phyloP scores from a whole-genome alignment of 2,329 filamentous ascomycete genomes.

The Alternaria dauci region DNA sequence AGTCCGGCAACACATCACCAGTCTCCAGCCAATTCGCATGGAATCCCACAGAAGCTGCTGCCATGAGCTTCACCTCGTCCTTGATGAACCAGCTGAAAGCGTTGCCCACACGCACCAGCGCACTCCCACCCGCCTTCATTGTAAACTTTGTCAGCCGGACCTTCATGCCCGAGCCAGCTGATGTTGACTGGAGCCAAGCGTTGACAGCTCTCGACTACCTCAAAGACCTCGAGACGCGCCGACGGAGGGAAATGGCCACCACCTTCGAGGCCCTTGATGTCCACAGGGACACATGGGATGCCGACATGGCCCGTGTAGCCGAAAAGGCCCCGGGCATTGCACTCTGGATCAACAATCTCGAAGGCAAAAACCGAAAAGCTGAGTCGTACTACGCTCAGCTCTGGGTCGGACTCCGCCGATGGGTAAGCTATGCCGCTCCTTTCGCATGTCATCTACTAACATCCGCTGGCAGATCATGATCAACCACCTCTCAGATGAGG shows the following conservation, averaged over 20 bases:
- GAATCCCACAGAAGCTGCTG: conserved; percentile 47
- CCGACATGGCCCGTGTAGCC: conserved; percentile 58
- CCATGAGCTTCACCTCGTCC: conserved; percentile 59
- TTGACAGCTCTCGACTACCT: conserved; percentile 72
- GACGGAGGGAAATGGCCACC: conserved; percentile 65
- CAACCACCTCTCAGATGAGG: conserved; percentile 69
- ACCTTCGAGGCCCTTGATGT: conserved; percentile 65
- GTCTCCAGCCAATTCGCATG: conserved; percentile 40
- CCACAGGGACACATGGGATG: conserved; percentile 56
- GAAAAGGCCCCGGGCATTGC: conserved; percentile 63
- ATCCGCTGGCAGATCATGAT: conserved; percentile 62
- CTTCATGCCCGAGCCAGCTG: conserved; percentile 64
- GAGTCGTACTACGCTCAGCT: conserved; percentile 64
- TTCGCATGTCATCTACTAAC: conserved; percentile 13
- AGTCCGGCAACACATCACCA: conserved; percentile 49
- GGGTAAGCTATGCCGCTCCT: conserved; percentile 58
- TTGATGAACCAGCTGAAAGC: conserved; percentile 66
- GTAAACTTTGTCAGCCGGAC: conserved; percentile 67
- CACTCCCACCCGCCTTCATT: conserved; percentile 69
- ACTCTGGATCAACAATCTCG: conserved; percentile 63
- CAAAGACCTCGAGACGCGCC: conserved; percentile 68
- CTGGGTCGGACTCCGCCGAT: conserved; percentile 69
- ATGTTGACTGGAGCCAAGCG: conserved; percentile 71
- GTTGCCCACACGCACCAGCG: conserved; percentile 66
- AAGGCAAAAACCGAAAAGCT: conserved; percentile 52